A percentile compares a stretch with the other conserved stretches of the same genome.
phyloP scores from a whole-genome alignment of 2,329 filamentous ascomycete genomes.

The Ceratocystis albifundus region DNA sequence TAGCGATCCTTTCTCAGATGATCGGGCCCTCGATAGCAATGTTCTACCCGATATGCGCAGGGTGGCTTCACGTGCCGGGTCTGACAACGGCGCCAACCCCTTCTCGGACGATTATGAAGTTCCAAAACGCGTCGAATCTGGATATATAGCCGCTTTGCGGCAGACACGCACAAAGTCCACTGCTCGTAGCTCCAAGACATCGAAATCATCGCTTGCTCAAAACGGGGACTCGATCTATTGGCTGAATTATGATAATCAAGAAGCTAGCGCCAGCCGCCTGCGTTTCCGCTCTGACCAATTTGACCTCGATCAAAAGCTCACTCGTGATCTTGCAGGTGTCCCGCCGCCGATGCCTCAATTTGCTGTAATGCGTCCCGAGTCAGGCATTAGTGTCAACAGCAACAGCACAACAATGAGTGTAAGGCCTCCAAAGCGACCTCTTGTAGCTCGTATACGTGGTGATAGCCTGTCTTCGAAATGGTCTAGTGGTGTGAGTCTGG shows the following conservation, averaged over 20 bases:
- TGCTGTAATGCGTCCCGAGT: conserved; percentile 24
- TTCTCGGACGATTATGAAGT: conserved; percentile 42
- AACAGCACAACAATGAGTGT: conserved; percentile 36
- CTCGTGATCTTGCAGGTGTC: conserved; percentile 16
- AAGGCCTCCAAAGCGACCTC: conserved; percentile 25
- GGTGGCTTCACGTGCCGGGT: conserved; percentile 25
- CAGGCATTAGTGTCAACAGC: conserved; percentile 27
- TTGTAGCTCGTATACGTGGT: conserved; percentile 30
- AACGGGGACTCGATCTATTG: conserved; percentile 34
- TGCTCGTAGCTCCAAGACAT: conserved; percentile 26
- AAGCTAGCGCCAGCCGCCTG: conserved; percentile 38
- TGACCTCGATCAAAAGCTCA: conserved; percentile 40
- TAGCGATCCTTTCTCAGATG: conserved; percentile 40
- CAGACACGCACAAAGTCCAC: conserved; percentile 40
- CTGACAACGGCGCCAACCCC: conserved; percentile 29
- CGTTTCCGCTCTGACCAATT: conserved; percentile 55
- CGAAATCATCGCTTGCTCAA: conserved; percentile 26
- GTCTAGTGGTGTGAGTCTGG: conserved; percentile 42
- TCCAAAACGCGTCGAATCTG: conserved; percentile 30
- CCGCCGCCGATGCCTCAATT: conserved; percentile 24
- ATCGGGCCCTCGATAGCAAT: conserved; percentile 34
- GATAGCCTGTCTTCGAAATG: conserved; percentile 35
- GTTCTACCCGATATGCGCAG: not conserved
- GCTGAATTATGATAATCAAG: conserved; percentile 33
- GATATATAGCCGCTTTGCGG: conserved; percentile 38